These are phyloP conservation scores for Dipteronia sinensis DNA, from an alignment of 345 rosid species.

Conservation along the genomic window DNA sequence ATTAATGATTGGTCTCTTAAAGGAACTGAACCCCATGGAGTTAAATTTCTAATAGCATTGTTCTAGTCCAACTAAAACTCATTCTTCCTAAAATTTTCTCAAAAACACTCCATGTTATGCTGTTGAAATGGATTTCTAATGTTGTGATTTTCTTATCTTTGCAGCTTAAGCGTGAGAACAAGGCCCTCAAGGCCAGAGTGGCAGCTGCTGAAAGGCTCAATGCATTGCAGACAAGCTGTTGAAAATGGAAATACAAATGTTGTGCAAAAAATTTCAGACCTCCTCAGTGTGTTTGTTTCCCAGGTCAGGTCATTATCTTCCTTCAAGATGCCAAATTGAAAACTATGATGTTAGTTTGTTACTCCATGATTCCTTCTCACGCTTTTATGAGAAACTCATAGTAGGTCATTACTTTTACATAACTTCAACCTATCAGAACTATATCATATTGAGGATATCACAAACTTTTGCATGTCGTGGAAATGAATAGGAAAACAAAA, in stretches of 20 bases:
- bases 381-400: background rate
- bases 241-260: slow-evolving; percentile 17
- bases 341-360: background rate
- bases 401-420: background rate
- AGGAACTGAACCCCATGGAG: no score
- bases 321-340: slow-evolving; percentile 12
- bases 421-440: background rate
- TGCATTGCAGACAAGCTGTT: slow-evolving; percentile 10
- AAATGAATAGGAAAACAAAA: no score
- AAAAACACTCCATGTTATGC: no score
- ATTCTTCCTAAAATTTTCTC: slow-evolving; percentile 4
- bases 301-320: slow-evolving; percentile 23
- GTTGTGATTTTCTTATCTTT: slow-evolving; percentile 21
- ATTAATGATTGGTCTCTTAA: no score
- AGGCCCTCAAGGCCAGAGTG: slow-evolving; percentile 39
- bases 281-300: slow-evolving; percentile 18
- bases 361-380: background rate
- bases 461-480: background rate
- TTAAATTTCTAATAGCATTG: background rate
- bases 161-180: slow-evolving; percentile 57
- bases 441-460: background rate
- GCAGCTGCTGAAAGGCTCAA: slow-evolving; percentile 29
- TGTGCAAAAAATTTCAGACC: slow-evolving; percentile 20
- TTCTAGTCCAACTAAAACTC: slow-evolving; percentile 16
- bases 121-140: slow-evolving; percentile 2